phyloP scores from a whole-genome alignment of 1,284 basidiomycete species.

The Sutorius eximius region DNA sequence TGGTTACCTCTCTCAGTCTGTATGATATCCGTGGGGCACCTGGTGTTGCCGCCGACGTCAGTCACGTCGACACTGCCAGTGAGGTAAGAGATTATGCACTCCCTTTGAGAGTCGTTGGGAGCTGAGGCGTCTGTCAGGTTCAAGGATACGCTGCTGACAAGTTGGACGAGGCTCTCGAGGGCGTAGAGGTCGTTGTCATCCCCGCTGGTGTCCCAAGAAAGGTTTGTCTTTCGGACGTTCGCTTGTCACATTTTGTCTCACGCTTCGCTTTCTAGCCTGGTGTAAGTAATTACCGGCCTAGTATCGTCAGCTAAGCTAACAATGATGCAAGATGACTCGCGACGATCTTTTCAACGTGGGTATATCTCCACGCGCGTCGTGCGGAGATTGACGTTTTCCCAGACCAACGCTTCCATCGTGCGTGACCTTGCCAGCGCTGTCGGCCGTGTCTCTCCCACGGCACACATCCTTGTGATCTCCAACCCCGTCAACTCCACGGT shows the following conservation, averaged over 20 bases:
- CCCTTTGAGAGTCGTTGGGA: not conserved
- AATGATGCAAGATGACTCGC: constrained; percentile 77
- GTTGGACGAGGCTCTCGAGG: constrained; percentile 84
- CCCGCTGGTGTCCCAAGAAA: constrained; percentile 97
- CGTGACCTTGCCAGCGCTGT: constrained; percentile 92
- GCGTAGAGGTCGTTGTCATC: constrained; percentile 90
- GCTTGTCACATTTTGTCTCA: constrained; percentile 27
- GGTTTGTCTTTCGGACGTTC: constrained; percentile 46
- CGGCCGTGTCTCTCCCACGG: constrained; percentile 85
- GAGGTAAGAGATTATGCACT: constrained; percentile 51
- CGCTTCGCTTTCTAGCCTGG: constrained; percentile 53
- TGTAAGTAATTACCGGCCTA: constrained; percentile 47
- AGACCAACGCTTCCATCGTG: constrained; percentile 95
- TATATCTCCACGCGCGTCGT: constrained; percentile 8
- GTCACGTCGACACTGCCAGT: constrained; percentile 90
- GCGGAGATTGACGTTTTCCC: not conserved
- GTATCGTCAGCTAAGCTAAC: constrained; percentile 20
- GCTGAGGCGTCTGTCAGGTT: constrained; percentile 50
- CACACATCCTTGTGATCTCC: constrained; percentile 94
- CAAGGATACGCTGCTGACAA: constrained; percentile 81
- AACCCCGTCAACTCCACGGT: constrained; percentile 97
- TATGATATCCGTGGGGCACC: constrained; percentile 93
- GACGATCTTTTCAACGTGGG: constrained; percentile 98
- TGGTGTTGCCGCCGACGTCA: constrained; percentile 90
- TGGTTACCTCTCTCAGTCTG: constrained; percentile 75